Base-by-base conservation (phyloP, 805 yeast species). In the Kuraishia piskuri region DNA sequence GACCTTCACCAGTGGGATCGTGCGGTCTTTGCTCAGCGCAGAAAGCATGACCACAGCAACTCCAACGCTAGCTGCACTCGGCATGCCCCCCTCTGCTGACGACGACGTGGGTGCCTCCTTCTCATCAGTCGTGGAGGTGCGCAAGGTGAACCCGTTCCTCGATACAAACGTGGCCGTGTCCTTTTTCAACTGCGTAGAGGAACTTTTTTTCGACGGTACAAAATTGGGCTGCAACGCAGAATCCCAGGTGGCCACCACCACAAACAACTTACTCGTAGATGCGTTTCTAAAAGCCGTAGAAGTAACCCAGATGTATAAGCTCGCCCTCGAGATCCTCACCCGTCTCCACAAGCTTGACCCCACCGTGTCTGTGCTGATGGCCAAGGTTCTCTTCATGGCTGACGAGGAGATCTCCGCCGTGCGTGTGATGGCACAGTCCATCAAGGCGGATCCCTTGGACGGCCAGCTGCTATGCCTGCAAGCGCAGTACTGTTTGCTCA, bases 101-200 rank as follows among this genome's bases (percentile, higher is more conserved):
- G 84, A 78, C 55, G 90, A 88, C 52, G 94, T 88, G 50, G 90
- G 84, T 48, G 92, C 87, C 67, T 84, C 69, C 70, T 86, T 72
- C 62, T 74, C 76, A 49, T 76, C 80, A 51, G 77, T 94, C 53
- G 96, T 90, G 9, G 96, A 91, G 64, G 86, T 94, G 44, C 79
- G 96, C 58, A 82, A 86, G 55, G 75, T 89, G 54, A 86, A 90
- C 61, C 97, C 97, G 3, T 78, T 94, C 56, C 63, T 74, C 24
- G 70, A 68, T 31, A 70, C 72, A 9, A 75, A 71, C 26, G 68
- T 74, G 14, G 82, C 85, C 2, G 69, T 70, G 52, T 66, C 68
- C 52, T 89, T 89, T 63, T 65, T 88, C 52, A 69, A 71, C 22
- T 88, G 84, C 0, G 87, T 87, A 64, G 90, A 84, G 65, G 64